phyloP scores from a whole-genome alignment of 768 basidiomycete species.

The Pluteus cervinus region DNA sequence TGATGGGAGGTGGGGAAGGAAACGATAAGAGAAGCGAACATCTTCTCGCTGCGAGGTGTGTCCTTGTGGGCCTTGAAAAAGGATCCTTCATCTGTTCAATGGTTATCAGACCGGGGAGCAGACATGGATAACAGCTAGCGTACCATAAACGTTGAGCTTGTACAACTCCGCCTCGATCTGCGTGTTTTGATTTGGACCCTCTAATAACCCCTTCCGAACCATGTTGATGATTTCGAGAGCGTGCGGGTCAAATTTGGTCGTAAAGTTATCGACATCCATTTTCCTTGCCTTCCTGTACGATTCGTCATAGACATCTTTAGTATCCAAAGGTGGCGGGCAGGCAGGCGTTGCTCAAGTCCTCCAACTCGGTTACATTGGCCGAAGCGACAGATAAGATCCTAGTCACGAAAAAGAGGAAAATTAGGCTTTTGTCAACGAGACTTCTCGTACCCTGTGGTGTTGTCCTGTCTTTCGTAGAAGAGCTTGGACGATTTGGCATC shows the following conservation, averaged over 20 bases:
- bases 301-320: slow-evolving; percentile 20
- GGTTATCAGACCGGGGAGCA: neutral
- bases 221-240: slow-evolving; percentile 8
- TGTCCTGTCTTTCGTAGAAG: too few relatives aligned
- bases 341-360: slow-evolving; percentile 10
- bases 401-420: too few relatives aligned
- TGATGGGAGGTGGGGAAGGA: slow-evolving; percentile 39
- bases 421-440: too few relatives aligned
- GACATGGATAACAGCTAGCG: neutral
- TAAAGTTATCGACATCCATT: slow-evolving; percentile 14
- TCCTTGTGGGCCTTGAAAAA: slow-evolving; percentile 48
- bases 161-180: slow-evolving; percentile 21
- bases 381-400: too few relatives aligned
- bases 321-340: slow-evolving; percentile 17
- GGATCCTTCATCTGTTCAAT: slow-evolving; percentile 26
- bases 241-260: slow-evolving; percentile 12
- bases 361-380: too few relatives aligned
- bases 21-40: slow-evolving; percentile 48
- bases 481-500: too few relatives aligned
- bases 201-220: slow-evolving; percentile 10
- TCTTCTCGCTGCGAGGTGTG: slow-evolving; percentile 33
- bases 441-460: too few relatives aligned
- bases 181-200: slow-evolving; percentile 8
- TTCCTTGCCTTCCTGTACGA: slow-evolving; percentile 19
- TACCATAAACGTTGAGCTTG: slow-evolving; percentile 35